Base-by-base conservation (phyloP, 257 asterid species). In the Linaria vulgaris region DNA sequence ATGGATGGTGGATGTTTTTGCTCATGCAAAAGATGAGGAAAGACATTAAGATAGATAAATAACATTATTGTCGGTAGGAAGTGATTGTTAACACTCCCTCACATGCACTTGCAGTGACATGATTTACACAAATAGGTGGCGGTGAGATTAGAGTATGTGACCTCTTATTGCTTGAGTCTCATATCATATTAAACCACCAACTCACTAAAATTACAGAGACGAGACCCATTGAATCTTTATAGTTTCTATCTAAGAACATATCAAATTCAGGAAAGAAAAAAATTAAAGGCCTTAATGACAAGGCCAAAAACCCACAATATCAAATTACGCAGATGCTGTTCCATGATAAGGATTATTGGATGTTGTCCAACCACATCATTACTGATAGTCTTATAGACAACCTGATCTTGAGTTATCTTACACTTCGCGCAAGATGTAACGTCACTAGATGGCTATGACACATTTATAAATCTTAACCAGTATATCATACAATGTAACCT, bases 391-490 rank as follows among this genome's bases (percentile, higher is more conserved):
- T 24, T 60, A 47, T 27, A n/a, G n/a, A n/a, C n/a, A n/a, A n/a
- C n/a, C n/a, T n/a, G n/a, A n/a, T n/a, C n/a, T n/a, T n/a, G n/a
- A n/a, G 38, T 51, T 44, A 15, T 67, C 65, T 56, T 17, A 60
- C 47, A 23, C 45, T 59, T 52, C 53, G 69, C 53, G 69, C 69
- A 60, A 53, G 24, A 57, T 60, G 63, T 38, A 16, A 65, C 56
- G 58, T 63, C 22, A 44, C 54, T 61, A 7, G 51, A 30, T 9
- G 12, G 54, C 63, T 37, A 67, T 17, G 50, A 25, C 52, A 55
- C 2, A 55, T 55, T 14, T 27, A 30, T 22, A 72, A 44, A 19
- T 50, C 39, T 8, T 19, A 13, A 16, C 53, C 52, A 43, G 59
- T 7, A 56, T 53, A 59, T 52, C 9, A 34, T 34, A 34, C 9